These are phyloP conservation scores for Glutinoglossum americanum DNA, from an alignment of 495 filamentous ascomycete species.

Conservation along the genomic window DNA sequence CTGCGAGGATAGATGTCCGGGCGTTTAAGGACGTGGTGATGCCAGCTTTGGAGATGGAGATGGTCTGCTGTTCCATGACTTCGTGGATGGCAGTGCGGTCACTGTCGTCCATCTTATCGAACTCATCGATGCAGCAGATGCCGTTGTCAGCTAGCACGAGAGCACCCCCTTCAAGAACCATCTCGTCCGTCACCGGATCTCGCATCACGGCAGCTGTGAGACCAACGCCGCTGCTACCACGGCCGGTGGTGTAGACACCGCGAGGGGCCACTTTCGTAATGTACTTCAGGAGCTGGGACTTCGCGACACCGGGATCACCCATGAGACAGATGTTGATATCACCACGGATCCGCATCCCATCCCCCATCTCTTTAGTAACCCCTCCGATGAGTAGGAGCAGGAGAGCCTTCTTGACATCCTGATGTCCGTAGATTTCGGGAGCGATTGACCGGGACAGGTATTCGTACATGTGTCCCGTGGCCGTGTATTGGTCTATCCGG, in stretches of 20 bases:
- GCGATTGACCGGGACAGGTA: slow-evolving; percentile 87
- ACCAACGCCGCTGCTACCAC: slow-evolving; percentile 89
- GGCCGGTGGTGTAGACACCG: slow-evolving; percentile 92
- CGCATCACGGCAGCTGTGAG: slow-evolving; percentile 96
- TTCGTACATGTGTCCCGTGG: slow-evolving; percentile 82
- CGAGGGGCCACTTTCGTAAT: slow-evolving; percentile 95
- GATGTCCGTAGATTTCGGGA: slow-evolving; percentile 88
- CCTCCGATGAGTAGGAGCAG: slow-evolving; percentile 86
- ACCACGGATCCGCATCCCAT: slow-evolving; percentile 94
- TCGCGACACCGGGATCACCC: slow-evolving; percentile 98
- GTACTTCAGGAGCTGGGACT: slow-evolving; percentile 93
- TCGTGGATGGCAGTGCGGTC: slow-evolving; percentile 97
- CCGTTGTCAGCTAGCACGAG: slow-evolving; percentile 92
- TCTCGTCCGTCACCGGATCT: slow-evolving; percentile 94
- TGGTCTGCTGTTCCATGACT: slow-evolving; percentile 99
- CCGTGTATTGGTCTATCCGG: slow-evolving; percentile 60
- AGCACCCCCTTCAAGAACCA: slow-evolving; percentile 93
- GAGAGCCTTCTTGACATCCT: slow-evolving; percentile 94
- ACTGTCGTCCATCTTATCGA: slow-evolving; percentile 98
- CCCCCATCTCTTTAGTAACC: slow-evolving; percentile 91
- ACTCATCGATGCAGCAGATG: slow-evolving; percentile 98
- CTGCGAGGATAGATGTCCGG: slow-evolving; percentile 89
- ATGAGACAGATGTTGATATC: slow-evolving; percentile 98
- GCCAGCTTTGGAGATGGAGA: slow-evolving; percentile 94
- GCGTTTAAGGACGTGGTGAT: slow-evolving; percentile 94